Conservation (phyloP, 2,329 filamentous ascomycete genomes). For the Penicillium sp. region DNA sequence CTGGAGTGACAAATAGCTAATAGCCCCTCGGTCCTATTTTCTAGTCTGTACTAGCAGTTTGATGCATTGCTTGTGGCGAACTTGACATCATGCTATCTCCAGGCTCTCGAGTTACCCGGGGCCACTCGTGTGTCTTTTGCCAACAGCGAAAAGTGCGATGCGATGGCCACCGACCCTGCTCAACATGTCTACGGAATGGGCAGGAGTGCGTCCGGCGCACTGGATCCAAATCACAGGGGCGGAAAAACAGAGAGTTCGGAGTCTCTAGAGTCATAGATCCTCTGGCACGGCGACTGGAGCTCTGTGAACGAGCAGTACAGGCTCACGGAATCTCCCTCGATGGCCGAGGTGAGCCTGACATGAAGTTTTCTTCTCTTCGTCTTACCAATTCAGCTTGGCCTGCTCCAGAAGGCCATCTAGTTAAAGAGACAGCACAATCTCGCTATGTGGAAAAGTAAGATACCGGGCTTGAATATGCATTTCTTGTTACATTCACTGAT, state of each 20-base stretch:
- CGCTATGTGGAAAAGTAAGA: background rate
- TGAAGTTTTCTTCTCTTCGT: background rate
- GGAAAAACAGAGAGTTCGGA: background rate
- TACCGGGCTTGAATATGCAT: background rate
- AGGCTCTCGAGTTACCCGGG: background rate
- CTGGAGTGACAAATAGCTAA: background rate
- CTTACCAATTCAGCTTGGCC: background rate
- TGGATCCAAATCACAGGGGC: background rate
- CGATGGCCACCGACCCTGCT: background rate
- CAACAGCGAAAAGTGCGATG: background rate
- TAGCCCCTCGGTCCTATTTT: background rate
- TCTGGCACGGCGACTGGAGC: background rate
- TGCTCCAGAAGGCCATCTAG: background rate
- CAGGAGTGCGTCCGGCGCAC: background rate
- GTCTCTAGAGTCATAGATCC: background rate
- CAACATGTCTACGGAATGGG: background rate
- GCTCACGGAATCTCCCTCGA: background rate
- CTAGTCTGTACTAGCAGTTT: background rate
- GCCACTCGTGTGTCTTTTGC: slow-evolving; percentile 1
- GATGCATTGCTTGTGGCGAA: background rate
- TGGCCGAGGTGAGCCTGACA: background rate
- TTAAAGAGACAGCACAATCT: background rate
- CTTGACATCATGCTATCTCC: background rate
- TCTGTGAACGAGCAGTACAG: background rate
- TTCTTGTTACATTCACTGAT: background rate